A percentile compares a stretch with the other conserved stretches of the same genome.
Conservation (phyloP, 2,329 filamentous ascomycete genomes). For the Boeremia lycopersici region DNA sequence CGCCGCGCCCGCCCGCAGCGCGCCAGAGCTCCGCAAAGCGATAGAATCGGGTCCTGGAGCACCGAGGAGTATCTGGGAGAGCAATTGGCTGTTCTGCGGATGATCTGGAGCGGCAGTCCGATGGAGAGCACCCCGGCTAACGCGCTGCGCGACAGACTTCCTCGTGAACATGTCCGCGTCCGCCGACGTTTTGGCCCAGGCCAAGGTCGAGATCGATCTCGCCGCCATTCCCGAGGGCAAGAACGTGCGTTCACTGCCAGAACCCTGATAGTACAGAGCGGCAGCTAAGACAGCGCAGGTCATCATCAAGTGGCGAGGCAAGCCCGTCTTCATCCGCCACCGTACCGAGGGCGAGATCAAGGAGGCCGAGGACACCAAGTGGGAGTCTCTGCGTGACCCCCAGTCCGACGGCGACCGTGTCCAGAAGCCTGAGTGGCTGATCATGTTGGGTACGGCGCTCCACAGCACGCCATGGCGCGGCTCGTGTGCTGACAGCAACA, state of each 20-base stretch:
- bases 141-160: conserved; percentile 73
- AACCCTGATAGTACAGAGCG: not conserved
- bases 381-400: conserved; percentile 85
- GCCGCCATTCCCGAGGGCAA: conserved; percentile 95
- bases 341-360: conserved; percentile 91
- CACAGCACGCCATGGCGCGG: not conserved
- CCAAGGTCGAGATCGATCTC: conserved; percentile 98
- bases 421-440: conserved; percentile 97
- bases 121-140: conserved; percentile 40
- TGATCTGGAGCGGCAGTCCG: conserved; percentile 29
- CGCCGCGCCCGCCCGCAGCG: conserved; percentile 9
- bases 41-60: conserved; percentile 2
- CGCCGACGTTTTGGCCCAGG: conserved; percentile 97
- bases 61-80: conserved; percentile 9
- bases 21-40: conserved; percentile 14
- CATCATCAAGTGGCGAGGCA: conserved; percentile 99
- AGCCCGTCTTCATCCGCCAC: conserved; percentile 99
- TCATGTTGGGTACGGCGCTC: conserved; percentile 85
- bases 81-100: conserved; percentile 43
- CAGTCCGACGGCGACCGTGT: conserved; percentile 90
- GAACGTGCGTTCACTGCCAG: conserved; percentile 71
- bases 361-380: conserved; percentile 87
- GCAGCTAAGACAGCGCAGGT: conserved; percentile 61
- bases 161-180: conserved; percentile 99
- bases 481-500: conserved; percentile 30